Evolutionary conservation across 805 yeast genomes (phyloP), one percentile per base, ranked within the genome.

Genomic region (Metschnikowia kunwiensis): DNA sequence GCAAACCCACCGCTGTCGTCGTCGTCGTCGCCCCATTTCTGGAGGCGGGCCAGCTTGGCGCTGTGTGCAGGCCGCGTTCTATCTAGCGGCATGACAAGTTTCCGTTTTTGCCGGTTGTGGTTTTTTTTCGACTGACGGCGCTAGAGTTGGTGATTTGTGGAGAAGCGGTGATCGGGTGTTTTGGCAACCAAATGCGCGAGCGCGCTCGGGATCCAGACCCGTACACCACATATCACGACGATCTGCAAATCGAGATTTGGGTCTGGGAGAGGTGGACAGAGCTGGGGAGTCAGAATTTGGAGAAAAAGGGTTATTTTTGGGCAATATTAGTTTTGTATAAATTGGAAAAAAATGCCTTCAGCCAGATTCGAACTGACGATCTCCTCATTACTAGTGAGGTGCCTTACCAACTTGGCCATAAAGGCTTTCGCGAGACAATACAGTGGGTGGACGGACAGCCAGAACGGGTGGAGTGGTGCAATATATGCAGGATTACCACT

Each of bases 361-460:
- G 49, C 46, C 49, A 44, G 49, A 44, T 44, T 44, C 44, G 47
- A 43, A 43, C 47, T 43, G 47, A 43, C 47, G 47, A 43, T 43
- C 47, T 43, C 47, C 47, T 42, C 49, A 44, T 44, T 44, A 44
- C 49, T 44, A 44, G 49, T 42, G 46, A 42, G 44, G 46, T 44
- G 46, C 46, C 46, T 43, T 45, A 40, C 46, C 46, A 43, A 38
- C 43, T 40, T 46, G 50, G 47, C 43, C 47, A 43, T 41, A 40
- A 46, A 43, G 46, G 45, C 43, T 38, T n/a, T n/a, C n/a, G n/a
- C n/a, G n/a, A n/a, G n/a, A n/a, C n/a, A n/a, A n/a, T n/a, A n/a
- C n/a, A n/a, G n/a, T n/a, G n/a, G n/a, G n/a, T n/a, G n/a, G n/a
- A n/a, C n/a, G n/a, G n/a, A n/a, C n/a, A n/a, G n/a, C n/a, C n/a